A percentile compares a stretch with the other conserved stretches of the same genome.
Conservation (phyloP, 1,284 basidiomycete genomes). For the Cutaneotrichosporon mucoides region DNA sequence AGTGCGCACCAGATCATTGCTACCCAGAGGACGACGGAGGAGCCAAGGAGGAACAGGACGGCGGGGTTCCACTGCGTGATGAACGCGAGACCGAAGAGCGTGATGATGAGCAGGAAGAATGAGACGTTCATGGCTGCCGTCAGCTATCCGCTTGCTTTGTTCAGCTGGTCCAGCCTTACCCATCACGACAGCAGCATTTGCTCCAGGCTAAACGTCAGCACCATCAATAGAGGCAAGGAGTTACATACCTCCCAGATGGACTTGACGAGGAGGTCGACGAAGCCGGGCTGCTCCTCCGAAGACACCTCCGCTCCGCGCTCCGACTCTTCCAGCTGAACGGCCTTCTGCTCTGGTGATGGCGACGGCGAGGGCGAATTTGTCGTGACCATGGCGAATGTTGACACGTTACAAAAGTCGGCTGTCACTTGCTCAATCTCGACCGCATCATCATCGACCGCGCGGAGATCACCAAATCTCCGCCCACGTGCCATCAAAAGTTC, state of each 20-base stretch:
- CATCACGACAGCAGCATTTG: conserved; percentile 39
- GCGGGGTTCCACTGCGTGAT: conserved; percentile 44
- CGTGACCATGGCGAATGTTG: conserved; percentile 14
- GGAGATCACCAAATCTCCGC: conserved; percentile 11
- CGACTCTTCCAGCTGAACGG: neutral
- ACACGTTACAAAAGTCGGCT: neutral
- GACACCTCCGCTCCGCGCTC: neutral
- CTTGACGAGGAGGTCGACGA: conserved; percentile 35
- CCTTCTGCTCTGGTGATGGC: conserved; percentile 12
- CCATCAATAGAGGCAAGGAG: neutral
- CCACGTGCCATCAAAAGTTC: conserved; percentile 16
- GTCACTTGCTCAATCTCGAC: neutral
- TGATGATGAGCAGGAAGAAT: conserved; percentile 45
- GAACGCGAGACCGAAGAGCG: conserved; percentile 39
- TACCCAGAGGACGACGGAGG: conserved; percentile 37
- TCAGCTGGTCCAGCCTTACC: conserved; percentile 21
- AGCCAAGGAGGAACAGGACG: conserved; percentile 36
- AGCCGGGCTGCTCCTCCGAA: conserved; percentile 23
- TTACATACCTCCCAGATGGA: conserved; percentile 45
- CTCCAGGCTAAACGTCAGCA: conserved; percentile 35
- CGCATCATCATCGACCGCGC: neutral
- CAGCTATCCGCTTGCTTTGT: neutral
- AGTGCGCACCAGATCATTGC: conserved; percentile 43
- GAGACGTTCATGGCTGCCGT: conserved; percentile 46
- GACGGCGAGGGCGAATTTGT: conserved; percentile 18